Evolutionary conservation across 192 early-diverging fungal species (phyloP), one percentile per base, ranked within the genome.

Genomic region (Mortierella antarctica): DNA sequence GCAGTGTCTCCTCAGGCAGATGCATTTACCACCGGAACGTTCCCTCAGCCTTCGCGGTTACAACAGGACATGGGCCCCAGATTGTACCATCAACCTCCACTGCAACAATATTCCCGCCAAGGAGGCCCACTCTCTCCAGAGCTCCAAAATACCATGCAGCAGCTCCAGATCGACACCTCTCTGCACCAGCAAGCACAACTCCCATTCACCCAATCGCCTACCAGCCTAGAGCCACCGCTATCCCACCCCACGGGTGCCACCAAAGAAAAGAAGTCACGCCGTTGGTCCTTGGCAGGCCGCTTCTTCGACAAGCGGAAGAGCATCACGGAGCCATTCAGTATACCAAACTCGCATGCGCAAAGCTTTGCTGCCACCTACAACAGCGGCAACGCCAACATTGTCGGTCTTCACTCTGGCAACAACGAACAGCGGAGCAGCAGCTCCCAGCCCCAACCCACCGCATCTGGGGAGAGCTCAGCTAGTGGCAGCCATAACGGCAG

Each of bases 271-370:
- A 39, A 47, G n/a, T 23, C 49, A 23, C 62, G 63, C 39, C 71
- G 63, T 17, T 65, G 63, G 71, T 73, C 63, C 2, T 44, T 74
- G 18, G 56, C 64, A 6, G 64, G 72, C 13, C 62, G 72, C 10
- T 46, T 74, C 48, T 74, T 74, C 61, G 72, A 74, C 21, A 65
- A 57, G 48, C 56, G 57, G 8, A 66, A 61, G 42, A 59, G 41
- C 44, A 4, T 54, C n/a, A 18, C 51, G 4, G 64, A 59, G 11
- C 64, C 64, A 21, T 54, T 57, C 45, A 13, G 66, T 66, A 74
- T 66, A 74, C 57, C 62, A 61, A 39, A 31, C 14, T 51, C 56
- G 2, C 17, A 56, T 39, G 23, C 67, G 0, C 62, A 47, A 40
- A 47, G 50, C 31, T 8, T 57, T 42, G 20, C 57, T 0, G 52